Evolutionary conservation across 371 early-diverging fungal species (phyloP), one percentile per base, ranked within the genome.

Genomic region (Saksenaea oblongispora): DNA sequence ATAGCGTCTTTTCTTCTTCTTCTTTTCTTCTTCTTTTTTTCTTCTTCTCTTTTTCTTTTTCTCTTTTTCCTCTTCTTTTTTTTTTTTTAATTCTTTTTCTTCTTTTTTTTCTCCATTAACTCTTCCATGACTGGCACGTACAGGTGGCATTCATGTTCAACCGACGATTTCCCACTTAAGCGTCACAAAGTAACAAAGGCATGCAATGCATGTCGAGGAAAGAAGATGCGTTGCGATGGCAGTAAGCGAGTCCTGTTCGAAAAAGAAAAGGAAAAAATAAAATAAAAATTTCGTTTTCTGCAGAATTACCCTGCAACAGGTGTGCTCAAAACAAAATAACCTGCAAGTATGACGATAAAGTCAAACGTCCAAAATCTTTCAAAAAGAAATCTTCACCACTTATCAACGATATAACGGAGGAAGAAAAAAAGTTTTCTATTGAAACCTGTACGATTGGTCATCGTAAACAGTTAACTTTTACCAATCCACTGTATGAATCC

Each of bases 171-270:
- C 56, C 67, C 72, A 47, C 64, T 72, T 34, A 70, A 70, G 37
- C 67, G 72, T 24, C 64, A 62, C 22, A 72, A 72, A 56, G 72
- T 72, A 18, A 56, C 58, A 3, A 61, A 59, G 54, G 72, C 72
- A 22, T 72, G 72, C 56, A 63, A 64, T 57, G 47, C 34, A 36
- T 72, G 72, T 44, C 59, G 72, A 39, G 56, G 54, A 36, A 72
- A 72, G 65, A 72, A 67, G 61, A 65, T 67, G 64, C 67, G 72
- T 36, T 72, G 72, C 53, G 67, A 72, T 58, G 72, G 72, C 62
- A 28, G 72, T 72, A 65, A 62, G 64, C 18, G 37, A 8, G n/a
- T n/a, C 17, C 11, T 24, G 13, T 53, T 47, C 36, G 24, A 59
- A 2, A 18, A 3, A 11, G 26, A 18, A 35, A 56, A 24, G 34